These are phyloP conservation scores for Pseudogymnoascus sp. DNA, from an alignment of 2,329 filamentous ascomycete genomes.

Conservation along the genomic window DNA sequence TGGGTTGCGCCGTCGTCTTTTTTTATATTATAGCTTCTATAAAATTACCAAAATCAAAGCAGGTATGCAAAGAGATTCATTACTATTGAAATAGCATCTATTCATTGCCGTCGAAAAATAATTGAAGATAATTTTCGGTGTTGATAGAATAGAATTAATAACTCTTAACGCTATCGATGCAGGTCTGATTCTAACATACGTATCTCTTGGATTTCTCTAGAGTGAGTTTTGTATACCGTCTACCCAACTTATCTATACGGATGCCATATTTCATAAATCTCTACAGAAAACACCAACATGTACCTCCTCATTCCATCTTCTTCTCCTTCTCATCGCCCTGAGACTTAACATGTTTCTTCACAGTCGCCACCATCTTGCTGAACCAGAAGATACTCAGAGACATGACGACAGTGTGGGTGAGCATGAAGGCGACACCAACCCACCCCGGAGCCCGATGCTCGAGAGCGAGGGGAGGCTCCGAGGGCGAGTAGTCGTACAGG, in stretches of 20 bases:
- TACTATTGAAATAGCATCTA: neutral
- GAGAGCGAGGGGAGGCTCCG: slow-evolving; percentile 25
- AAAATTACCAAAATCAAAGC: no score
- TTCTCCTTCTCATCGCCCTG: neutral
- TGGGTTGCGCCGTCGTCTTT: no score
- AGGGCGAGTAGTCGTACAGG: slow-evolving; percentile 43
- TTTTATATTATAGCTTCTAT: no score
- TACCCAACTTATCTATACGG: neutral
- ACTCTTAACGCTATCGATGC: neutral
- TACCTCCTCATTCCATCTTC: neutral
- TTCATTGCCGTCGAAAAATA: no score
- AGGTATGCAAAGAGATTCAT: neutral
- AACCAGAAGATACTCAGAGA: slow-evolving; percentile 79
- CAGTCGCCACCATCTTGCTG: slow-evolving; percentile 63
- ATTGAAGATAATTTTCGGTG: no score
- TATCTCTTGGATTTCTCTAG: neutral
- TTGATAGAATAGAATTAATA: neutral
- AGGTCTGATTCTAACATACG: neutral
- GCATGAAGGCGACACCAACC: slow-evolving; percentile 63
- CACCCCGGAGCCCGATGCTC: slow-evolving; percentile 36
- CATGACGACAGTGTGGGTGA: slow-evolving; percentile 63
- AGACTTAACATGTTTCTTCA: neutral
- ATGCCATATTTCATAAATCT: neutral
- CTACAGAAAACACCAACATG: neutral
- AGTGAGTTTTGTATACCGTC: neutral